Percentiles rank a stretch among this genome's conserved stretches.
Conservation (phyloP, 768 basidiomycete genomes). For the Podaxis carcinomalis region DNA sequence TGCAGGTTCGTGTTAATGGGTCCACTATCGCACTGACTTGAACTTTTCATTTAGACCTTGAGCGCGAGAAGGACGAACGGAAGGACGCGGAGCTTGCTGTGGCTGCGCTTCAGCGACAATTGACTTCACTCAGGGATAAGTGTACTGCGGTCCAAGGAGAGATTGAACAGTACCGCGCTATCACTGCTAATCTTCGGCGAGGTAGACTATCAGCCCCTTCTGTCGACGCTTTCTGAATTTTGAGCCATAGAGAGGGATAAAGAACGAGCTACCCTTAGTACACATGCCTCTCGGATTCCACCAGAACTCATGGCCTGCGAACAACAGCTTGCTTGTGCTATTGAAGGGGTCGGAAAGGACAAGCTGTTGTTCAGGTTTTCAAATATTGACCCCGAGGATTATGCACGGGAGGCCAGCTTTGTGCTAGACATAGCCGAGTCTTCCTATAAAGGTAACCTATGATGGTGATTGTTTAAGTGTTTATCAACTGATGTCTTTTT, state of each 20-base stretch:
- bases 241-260: constrained; percentile 54
- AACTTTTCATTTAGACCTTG: constrained; percentile 41
- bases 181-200: constrained; percentile 57
- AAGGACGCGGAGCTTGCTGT: constrained; percentile 65
- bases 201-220: constrained; percentile 35
- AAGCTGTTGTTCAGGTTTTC: constrained; percentile 72
- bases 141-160: constrained; percentile 57
- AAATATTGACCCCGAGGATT: constrained; percentile 53
- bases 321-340: constrained; percentile 50
- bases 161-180: constrained; percentile 66
- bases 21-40: background rate
- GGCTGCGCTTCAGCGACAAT: constrained; percentile 59
- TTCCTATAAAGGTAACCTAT: constrained; percentile 56
- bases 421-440: constrained; percentile 68
- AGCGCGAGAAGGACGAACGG: constrained; percentile 66
- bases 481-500: background rate
- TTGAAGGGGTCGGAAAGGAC: constrained; percentile 79
- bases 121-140: constrained; percentile 59
- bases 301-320: constrained; percentile 59
- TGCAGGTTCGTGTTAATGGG: constrained; percentile 45
- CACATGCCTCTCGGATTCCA: constrained; percentile 45
- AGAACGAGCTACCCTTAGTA: constrained; percentile 53
- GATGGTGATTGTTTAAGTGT: background rate
- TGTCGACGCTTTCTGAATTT: background rate
- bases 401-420: constrained; percentile 63